Percentiles rank a stretch among this genome's conserved stretches.
Conservation (phyloP, 495 filamentous ascomycete genomes). For the Penicillium pancosmium region DNA sequence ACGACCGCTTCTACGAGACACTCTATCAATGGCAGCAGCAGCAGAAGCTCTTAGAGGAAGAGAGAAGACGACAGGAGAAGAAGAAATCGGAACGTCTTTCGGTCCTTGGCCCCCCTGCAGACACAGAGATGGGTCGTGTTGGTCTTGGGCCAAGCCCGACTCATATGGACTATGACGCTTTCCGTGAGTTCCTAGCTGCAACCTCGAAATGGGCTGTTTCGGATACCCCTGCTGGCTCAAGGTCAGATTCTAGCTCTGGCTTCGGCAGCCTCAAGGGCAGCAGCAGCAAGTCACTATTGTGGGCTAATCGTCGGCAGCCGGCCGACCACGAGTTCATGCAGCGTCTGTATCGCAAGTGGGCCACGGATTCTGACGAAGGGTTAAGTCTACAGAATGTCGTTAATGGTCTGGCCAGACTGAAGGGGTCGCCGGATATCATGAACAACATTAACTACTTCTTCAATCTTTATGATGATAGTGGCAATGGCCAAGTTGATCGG, state of each 20-base stretch:
- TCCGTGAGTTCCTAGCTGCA: slow-evolving; percentile 87
- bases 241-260: slow-evolving; percentile 58
- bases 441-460: slow-evolving; percentile 97
- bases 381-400: slow-evolving; percentile 90
- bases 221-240: slow-evolving; percentile 66
- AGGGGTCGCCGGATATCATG: slow-evolving; percentile 94
- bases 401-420: slow-evolving; percentile 83
- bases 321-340: slow-evolving; percentile 96
- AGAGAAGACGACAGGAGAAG: slow-evolving; percentile 61
- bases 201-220: slow-evolving; percentile 90
- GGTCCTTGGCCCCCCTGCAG: slow-evolving; percentile 41
- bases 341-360: slow-evolving; percentile 87
- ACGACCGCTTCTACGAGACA: slow-evolving; percentile 89
- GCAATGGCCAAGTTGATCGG: slow-evolving; percentile 90
- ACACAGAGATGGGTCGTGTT: slow-evolving; percentile 69
- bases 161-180: slow-evolving; percentile 94
- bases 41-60: slow-evolving; percentile 72
- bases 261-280: slow-evolving; percentile 46
- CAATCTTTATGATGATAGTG: slow-evolving; percentile 91
- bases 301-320: slow-evolving; percentile 79
- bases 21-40: slow-evolving; percentile 89
- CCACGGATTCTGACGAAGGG: slow-evolving; percentile 70
- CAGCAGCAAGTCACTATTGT: slow-evolving; percentile 57
- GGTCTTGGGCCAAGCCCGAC: slow-evolving; percentile 85
- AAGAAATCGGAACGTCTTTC: slow-evolving; percentile 56